Percentiles rank a stretch among this genome's conserved stretches.
phyloP scores from a whole-genome alignment of 495 filamentous ascomycete genomes.

The Tuber brumale region DNA sequence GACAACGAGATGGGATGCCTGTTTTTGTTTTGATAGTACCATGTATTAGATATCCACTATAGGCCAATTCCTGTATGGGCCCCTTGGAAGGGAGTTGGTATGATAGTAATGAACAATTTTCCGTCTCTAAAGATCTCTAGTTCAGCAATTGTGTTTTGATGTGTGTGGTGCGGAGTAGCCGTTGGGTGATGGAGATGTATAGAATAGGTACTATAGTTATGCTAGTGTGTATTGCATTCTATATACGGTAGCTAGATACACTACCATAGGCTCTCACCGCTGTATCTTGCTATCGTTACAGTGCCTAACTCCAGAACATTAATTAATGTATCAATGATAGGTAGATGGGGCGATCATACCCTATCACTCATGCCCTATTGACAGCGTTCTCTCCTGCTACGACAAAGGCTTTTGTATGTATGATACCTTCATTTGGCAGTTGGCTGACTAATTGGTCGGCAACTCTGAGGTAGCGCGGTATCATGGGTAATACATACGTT shows the following conservation, averaged over 20 bases:
- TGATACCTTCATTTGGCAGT: background rate
- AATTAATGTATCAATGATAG: background rate
- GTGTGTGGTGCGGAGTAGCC: background rate
- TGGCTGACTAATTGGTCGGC: too few species aligned
- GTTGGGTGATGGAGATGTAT: background rate
- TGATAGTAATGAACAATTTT: constrained; percentile 1
- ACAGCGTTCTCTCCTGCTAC: background rate
- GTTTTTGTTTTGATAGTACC: background rate
- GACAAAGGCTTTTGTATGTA: background rate
- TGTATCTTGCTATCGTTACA: background rate
- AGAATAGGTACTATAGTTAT: background rate
- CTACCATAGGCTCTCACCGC: background rate
- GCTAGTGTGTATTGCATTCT: background rate
- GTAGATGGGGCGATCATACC: background rate
- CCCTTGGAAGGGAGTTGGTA: background rate
- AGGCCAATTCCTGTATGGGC: background rate
- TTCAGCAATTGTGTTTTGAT: background rate
- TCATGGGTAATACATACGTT: too few species aligned
- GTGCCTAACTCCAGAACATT: background rate
- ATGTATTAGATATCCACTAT: background rate
- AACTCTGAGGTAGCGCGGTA: too few species aligned
- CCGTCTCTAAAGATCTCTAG: background rate
- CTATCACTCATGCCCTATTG: background rate
- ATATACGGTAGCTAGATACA: background rate
- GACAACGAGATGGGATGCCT: background rate